These are phyloP conservation scores for Cystobasidiaceae sp. DNA, from an alignment of 1,284 basidiomycete species.

Conservation along the genomic window DNA sequence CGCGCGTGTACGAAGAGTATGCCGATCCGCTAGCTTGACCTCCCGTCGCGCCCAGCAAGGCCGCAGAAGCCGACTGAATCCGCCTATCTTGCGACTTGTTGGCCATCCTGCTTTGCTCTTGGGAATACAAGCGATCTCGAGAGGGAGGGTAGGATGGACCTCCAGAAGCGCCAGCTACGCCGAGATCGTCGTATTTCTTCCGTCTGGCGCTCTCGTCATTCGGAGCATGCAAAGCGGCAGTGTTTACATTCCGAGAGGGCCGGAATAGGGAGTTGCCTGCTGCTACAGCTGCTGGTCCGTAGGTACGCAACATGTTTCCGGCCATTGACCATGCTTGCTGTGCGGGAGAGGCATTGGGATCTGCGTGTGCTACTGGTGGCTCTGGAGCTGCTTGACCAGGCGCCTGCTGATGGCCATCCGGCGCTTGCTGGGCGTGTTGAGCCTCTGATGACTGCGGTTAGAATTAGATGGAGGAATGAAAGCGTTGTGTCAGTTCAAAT, in stretches of 20 bases:
- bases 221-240: neutral
- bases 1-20: slow-evolving; percentile 20
- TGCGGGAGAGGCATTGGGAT: slow-evolving; percentile 56
- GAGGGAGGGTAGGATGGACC: too few relatives aligned
- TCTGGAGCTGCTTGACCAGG: neutral
- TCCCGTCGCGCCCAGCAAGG: slow-evolving; percentile 14
- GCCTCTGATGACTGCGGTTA: slow-evolving; percentile 11
- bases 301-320: slow-evolving; percentile 58
- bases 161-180: slow-evolving; percentile 9
- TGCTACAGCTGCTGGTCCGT: slow-evolving; percentile 64
- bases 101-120: neutral
- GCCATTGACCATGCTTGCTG: slow-evolving; percentile 59
- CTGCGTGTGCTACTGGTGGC: neutral
- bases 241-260: slow-evolving; percentile 8
- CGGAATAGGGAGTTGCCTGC: slow-evolving; percentile 40
- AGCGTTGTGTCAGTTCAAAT: neutral
- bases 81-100: neutral
- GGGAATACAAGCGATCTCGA: slow-evolving; percentile 4
- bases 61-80: slow-evolving; percentile 21
- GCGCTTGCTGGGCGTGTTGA: slow-evolving; percentile 50
- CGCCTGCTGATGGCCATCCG: slow-evolving; percentile 37
- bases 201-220: neutral
- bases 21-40: neutral
- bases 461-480: too few relatives aligned
- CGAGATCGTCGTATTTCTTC: slow-evolving; percentile 27